These are phyloP conservation scores for Aspergillus fructus DNA, from an alignment of 2,329 filamentous ascomycete genomes.

Conservation along the genomic window DNA sequence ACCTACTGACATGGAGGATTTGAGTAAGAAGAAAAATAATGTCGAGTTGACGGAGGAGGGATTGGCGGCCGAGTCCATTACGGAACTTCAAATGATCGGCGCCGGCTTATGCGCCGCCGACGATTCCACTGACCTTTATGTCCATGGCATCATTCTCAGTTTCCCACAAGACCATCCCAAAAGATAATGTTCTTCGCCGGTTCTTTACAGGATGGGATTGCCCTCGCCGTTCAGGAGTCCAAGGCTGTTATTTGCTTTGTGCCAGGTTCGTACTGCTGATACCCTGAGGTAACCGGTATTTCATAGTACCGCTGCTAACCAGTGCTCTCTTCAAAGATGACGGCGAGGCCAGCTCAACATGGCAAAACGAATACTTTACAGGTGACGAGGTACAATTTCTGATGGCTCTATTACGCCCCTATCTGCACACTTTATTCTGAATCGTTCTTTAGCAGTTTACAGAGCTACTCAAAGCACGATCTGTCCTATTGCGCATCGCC, in stretches of 20 bases:
- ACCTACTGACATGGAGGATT: background rate
- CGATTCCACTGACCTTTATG: background rate
- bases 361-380: conserved; percentile 67
- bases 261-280: conserved; percentile 54
- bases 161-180: conserved; percentile 8
- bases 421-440: conserved; percentile 8
- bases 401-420: background rate
- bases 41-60: background rate
- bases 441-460: conserved; percentile 49
- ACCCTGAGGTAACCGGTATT: background rate
- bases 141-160: background rate
- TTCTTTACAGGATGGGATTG: conserved; percentile 76
- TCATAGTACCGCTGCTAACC: conserved; percentile 5
- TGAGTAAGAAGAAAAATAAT: background rate
- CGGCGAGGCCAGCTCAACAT: conserved; percentile 64
- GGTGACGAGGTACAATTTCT: conserved; percentile 52
- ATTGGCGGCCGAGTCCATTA: background rate
- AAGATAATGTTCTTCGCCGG: conserved; percentile 75
- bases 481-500: conserved; percentile 68
- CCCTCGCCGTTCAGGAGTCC: conserved; percentile 67
- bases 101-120: conserved; percentile 20
- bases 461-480: conserved; percentile 57
- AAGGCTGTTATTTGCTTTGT: conserved; percentile 87
- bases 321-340: conserved; percentile 54
- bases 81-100: conserved; percentile 22